Percentiles rank a stretch among this genome's conserved stretches.
phyloP scores from a whole-genome alignment of 208 protist species.

The Crithidia expoeki region DNA sequence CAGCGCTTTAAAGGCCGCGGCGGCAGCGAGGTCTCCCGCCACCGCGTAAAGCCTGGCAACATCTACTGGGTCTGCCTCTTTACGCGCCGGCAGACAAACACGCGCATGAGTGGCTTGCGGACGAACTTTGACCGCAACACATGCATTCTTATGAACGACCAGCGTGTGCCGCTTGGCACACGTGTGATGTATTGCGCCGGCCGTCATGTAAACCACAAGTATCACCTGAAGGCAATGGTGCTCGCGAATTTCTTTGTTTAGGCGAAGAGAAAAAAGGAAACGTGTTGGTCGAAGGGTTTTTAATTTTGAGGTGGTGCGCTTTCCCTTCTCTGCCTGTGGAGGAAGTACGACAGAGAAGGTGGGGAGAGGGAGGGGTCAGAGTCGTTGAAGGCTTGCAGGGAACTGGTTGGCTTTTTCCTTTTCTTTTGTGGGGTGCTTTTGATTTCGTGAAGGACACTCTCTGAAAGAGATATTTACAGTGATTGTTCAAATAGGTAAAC shows the following conservation, averaged over 20 bases:
- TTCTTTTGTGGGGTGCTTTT: not conserved
- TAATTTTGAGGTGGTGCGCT: not conserved
- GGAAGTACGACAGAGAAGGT: not conserved
- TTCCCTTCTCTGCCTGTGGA: not conserved
- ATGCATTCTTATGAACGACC: conserved; percentile 92
- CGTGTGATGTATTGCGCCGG: conserved; percentile 93
- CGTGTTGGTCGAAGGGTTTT: no score
- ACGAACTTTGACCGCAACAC: conserved; percentile 94
- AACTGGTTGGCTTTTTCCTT: not conserved
- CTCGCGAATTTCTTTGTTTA: conserved; percentile 93
- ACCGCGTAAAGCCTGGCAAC: conserved; percentile 86
- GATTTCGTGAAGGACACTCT: not conserved
- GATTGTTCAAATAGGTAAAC: not conserved
- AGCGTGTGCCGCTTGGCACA: conserved; percentile 86
- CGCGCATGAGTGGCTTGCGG: conserved; percentile 85
- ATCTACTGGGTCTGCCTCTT: conserved; percentile 92
- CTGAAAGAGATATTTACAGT: conserved; percentile 1
- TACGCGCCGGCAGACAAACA: conserved; percentile 85
- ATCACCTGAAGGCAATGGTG: conserved; percentile 91
- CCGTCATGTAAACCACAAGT: conserved; percentile 93
- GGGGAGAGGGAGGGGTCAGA: not conserved
- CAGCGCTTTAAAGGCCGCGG: conserved; percentile 86
- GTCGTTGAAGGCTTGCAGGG: not conserved
- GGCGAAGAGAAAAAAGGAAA: not conserved
- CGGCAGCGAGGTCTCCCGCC: conserved; percentile 66